Evolutionary conservation across 176 grass and related monocot genomes (phyloP), one percentile per base, ranked within the genome.

Genomic region (Musa acuminata): DNA sequence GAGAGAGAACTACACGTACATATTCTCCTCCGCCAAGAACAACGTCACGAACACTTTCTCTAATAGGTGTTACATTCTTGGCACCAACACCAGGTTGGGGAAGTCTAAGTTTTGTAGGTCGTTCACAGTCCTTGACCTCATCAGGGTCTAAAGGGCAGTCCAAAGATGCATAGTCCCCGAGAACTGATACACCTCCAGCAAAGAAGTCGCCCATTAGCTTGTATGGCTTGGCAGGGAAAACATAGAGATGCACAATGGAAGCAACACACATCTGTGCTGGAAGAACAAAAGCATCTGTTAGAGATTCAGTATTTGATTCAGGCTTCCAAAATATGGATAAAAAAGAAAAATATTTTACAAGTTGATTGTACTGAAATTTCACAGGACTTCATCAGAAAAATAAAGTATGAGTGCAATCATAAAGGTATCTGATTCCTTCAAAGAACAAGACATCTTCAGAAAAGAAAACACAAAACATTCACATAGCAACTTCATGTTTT

Each of bases 181-280:
- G 87, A 55, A 92, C 93, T 72, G 93, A 78, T 49, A 97, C 80
- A 19, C 81, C 82, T 73, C 90, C 81, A 19, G 51, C 0, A 65
- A 81, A 83, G 43, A 27, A 68, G 51, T 90, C 83, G 52, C 68
- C 87, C 83, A 92, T 96, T 72, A 84, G 75, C 82, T 97, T 87
- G 19, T 97, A 97, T 49, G 93, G 87, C 55, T 90, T 90, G 0
- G 90, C 85, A 81, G 90, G 87, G 71, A 97, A 97, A 58, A 90
- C 93, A 62, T 86, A 96, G 53, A 96, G 62, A 78, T 96, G 93
- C 19, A 87, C 87, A 83, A 97, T 25, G 50, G 90, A 84, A 81
- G 93, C 93, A 84, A 85, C 49, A 66, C 87, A 90, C 87, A 97
- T 97, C 90, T 97, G 89, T 74, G 74, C 65, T 58, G 25, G 64